Percentiles rank a stretch among this genome's conserved stretches.
These are phyloP conservation scores for Tylopilus sp. DNA, from an alignment of 768 basidiomycete species.

Conservation along the genomic window DNA sequence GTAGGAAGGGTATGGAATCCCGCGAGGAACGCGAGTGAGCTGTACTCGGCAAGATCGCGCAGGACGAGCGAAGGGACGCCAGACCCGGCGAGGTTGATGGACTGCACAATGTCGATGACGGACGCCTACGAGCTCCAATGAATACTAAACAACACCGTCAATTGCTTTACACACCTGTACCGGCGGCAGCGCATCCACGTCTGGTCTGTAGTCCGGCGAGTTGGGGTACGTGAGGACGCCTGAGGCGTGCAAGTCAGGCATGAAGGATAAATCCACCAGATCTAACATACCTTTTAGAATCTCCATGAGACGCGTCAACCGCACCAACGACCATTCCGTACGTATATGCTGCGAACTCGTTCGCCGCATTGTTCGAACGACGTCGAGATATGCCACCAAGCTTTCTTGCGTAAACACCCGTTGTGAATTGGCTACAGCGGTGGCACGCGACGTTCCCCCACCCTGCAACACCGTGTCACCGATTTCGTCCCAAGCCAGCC, in stretches of 20 bases:
- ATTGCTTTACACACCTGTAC: constrained; percentile 65
- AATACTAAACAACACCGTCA: neutral
- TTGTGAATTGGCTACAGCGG: constrained; percentile 6
- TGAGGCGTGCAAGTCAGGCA: constrained; percentile 22
- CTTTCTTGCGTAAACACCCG: constrained; percentile 61
- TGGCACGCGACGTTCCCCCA: constrained; percentile 8
- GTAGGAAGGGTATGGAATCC: constrained; percentile 55
- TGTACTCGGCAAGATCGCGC: constrained; percentile 79
- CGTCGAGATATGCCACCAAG: constrained; percentile 75
- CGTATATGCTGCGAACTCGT: constrained; percentile 44
- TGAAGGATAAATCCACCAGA: neutral
- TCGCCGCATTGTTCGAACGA: constrained; percentile 57
- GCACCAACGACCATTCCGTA: constrained; percentile 62
- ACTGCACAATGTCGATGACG: constrained; percentile 66
- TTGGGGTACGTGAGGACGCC: constrained; percentile 75
- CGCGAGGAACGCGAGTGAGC: constrained; percentile 83
- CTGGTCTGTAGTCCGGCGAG: constrained; percentile 85
- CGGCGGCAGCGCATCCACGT: constrained; percentile 77
- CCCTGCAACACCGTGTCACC: constrained; percentile 49
- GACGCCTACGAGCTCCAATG: constrained; percentile 46
- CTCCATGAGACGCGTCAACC: constrained; percentile 64
- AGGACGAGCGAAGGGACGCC: constrained; percentile 74
- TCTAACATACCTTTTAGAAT: constrained; percentile 67
- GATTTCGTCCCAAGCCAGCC: constrained; percentile 66
- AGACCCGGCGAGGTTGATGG: constrained; percentile 59